These are phyloP conservation scores for Kodamaea lidongshanica DNA, from an alignment of 805 yeast species.

Conservation along the genomic window DNA sequence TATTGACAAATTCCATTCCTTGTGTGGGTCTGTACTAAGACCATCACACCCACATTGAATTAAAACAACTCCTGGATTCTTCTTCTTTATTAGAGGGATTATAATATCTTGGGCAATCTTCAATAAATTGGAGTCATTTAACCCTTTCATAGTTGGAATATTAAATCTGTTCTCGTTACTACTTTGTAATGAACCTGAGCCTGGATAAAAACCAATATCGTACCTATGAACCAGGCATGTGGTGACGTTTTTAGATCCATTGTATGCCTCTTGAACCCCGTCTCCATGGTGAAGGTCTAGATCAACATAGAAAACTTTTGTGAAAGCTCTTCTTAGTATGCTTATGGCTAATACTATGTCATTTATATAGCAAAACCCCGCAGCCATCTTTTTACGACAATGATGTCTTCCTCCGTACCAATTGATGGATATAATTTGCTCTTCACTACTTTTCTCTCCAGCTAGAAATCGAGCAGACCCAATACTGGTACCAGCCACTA, in stretches of 20 bases:
- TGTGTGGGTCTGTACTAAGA: conserved; percentile 52
- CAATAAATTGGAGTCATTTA: conserved; percentile 40
- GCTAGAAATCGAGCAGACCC: conserved; percentile 35
- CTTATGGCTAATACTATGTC: conserved; percentile 58
- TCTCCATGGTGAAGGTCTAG: conserved; percentile 78
- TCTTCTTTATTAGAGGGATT: conserved; percentile 32
- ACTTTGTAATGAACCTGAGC: conserved; percentile 46
- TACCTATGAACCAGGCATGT: conserved; percentile 60
- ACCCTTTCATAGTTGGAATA: conserved; percentile 53
- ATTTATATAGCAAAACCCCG: conserved; percentile 71
- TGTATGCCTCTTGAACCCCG: conserved; percentile 66
- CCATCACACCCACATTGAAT: conserved; percentile 76
- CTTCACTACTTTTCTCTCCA: conserved; percentile 12
- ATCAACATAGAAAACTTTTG: conserved; percentile 55
- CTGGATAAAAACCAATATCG: conserved; percentile 69
- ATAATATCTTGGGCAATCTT: conserved; percentile 37
- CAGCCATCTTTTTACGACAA: conserved; percentile 45
- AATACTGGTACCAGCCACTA: conserved; percentile 54
- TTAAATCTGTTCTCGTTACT: conserved; percentile 38
- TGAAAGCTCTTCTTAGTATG: conserved; percentile 40
- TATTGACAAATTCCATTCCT: conserved; percentile 65
- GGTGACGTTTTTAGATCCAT: conserved; percentile 46
- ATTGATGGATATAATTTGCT: conserved; percentile 44
- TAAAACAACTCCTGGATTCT: conserved; percentile 49
- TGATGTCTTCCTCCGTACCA: conserved; percentile 85